Conservation (phyloP, 1,139 yeast genomes). For the Casaregolazyma suthepensis region DNA sequence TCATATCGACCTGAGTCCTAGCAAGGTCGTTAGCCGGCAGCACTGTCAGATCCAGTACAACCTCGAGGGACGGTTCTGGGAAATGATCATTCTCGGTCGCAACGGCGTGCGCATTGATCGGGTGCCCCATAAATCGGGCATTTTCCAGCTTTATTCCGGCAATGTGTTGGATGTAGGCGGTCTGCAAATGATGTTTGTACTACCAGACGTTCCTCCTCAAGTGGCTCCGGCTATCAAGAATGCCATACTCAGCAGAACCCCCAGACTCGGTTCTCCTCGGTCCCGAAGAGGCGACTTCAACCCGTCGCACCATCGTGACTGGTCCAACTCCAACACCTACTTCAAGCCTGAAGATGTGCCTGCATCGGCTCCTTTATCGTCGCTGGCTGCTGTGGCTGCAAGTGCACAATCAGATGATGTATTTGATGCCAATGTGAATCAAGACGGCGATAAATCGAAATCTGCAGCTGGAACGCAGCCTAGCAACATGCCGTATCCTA, state of each 20-base stretch:
- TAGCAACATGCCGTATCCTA: conserved; percentile 28
- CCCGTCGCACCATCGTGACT: neutral
- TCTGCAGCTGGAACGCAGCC: conserved; percentile 1
- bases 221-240: conserved; percentile 21
- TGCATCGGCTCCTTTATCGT: neutral
- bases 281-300: neutral
- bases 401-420: conserved; percentile 2
- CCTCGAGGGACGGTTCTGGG: conserved; percentile 74
- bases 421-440: neutral
- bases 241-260: neutral
- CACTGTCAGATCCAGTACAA: conserved; percentile 85
- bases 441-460: neutral
- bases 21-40: conserved; percentile 85
- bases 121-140: conserved; percentile 46
- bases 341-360: neutral
- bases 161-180: conserved; percentile 92
- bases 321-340: neutral
- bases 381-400: conserved; percentile 9
- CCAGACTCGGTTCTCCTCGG: neutral
- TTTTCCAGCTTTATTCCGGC: conserved; percentile 61
- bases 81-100: conserved; percentile 72
- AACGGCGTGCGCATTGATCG: conserved; percentile 87
- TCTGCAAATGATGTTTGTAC: conserved; percentile 96
- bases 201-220: conserved; percentile 82
- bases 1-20: conserved; percentile 92